Percentiles rank a stretch among this genome's conserved stretches.
Evolutionary conservation across 148 eudicot genomes (phyloP).

Genomic region (Rhododendron williamsianum): DNA sequence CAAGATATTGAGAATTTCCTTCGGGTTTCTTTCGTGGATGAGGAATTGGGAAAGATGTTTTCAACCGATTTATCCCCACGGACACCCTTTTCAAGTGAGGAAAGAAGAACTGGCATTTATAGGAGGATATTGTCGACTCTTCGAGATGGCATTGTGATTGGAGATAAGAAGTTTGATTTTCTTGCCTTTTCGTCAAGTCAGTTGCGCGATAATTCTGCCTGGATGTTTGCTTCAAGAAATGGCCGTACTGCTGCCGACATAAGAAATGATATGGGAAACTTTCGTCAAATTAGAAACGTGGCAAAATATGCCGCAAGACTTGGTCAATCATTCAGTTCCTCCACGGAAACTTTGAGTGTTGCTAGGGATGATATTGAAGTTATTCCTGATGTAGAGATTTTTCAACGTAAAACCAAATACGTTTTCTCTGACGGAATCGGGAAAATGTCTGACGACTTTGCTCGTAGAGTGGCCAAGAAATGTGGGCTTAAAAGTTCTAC

Average conservation of each 20-base stretch:
- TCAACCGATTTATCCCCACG: constrained; percentile 70
- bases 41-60: constrained; percentile 58
- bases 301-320: constrained; percentile 96
- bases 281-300: constrained; percentile 56
- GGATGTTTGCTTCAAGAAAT: constrained; percentile 87
- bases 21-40: constrained; percentile 91
- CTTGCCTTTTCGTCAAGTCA: constrained; percentile 95
- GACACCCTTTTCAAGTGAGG: constrained; percentile 22
- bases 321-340: constrained; percentile 90
- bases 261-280: constrained; percentile 73
- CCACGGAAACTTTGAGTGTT: constrained; percentile 74
- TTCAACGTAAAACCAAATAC: constrained; percentile 24
- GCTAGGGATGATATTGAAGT: constrained; percentile 40
- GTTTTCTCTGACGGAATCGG: constrained; percentile 93
- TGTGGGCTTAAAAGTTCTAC: constrained; percentile 36
- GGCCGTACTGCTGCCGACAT: constrained; percentile 58
- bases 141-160: constrained; percentile 56
- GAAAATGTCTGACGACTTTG: constrained; percentile 78
- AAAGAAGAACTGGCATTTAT: constrained; percentile 48
- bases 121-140: constrained; percentile 52
- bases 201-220: constrained; percentile 76
- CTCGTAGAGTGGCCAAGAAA: constrained; percentile 63
- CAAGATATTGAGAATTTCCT: constrained; percentile 65
- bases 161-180: constrained; percentile 70
- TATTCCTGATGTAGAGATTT: constrained; percentile 49